These are phyloP conservation scores for Mucor indicus DNA, from an alignment of 371 early-diverging fungal genomes.

Conservation along the genomic window DNA sequence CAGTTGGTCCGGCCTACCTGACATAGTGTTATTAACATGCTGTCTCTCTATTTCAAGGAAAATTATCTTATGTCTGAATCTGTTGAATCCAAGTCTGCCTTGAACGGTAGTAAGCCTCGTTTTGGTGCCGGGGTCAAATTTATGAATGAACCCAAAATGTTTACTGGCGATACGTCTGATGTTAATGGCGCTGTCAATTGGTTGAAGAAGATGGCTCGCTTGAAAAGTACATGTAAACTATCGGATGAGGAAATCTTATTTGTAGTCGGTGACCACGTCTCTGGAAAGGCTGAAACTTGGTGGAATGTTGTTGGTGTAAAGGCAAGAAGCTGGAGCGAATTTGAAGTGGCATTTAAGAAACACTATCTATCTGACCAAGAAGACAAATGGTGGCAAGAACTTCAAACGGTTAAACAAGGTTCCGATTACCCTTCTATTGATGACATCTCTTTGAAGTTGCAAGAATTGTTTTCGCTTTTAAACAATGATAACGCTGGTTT, in stretches of 20 bases:
- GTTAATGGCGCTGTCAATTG: not conserved
- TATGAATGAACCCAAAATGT: too few species aligned
- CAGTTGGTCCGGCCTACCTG: not conserved
- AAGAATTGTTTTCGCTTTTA: slow-evolving; percentile 7
- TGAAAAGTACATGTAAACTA: not conserved
- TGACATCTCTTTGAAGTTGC: slow-evolving; percentile 3
- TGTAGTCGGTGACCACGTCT: slow-evolving; percentile 1
- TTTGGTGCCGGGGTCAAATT: too few species aligned
- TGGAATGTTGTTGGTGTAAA: not conserved
- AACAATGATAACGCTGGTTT: not conserved
- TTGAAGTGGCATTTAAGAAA: slow-evolving; percentile 8
- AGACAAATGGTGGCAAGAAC: slow-evolving; percentile 6
- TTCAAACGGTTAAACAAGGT: not conserved
- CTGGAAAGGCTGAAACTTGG: slow-evolving; percentile 3
- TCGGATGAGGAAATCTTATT: slow-evolving; percentile 3
- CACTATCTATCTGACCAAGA: slow-evolving; percentile 17
- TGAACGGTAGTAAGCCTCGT: not conserved
- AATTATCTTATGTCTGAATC: not conserved
- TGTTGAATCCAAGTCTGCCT: not conserved
- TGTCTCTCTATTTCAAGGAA: not conserved
- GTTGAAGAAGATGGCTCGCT: not conserved
- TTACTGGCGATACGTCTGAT: not conserved
- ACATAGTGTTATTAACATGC: not conserved
- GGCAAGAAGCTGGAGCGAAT: not conserved
- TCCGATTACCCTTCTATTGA: not conserved